phyloP scores from a whole-genome alignment of 768 basidiomycete genomes.

The Hysterangium stoloniferum region DNA sequence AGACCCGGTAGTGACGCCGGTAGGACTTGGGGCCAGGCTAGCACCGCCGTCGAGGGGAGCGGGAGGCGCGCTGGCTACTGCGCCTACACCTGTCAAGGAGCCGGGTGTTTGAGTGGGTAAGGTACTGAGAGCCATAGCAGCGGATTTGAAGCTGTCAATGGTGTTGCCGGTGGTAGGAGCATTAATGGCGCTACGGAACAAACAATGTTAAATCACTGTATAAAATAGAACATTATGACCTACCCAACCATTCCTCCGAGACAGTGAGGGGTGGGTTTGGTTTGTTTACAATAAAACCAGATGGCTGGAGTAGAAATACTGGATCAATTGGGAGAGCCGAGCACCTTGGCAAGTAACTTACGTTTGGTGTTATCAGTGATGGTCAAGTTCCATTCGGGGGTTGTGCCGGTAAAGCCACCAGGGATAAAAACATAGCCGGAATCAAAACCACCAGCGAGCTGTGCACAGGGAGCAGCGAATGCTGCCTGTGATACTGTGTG shows the following conservation, averaged over 20 bases:
- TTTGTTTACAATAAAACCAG: slow-evolving; percentile 55
- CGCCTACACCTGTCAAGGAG: slow-evolving; percentile 38
- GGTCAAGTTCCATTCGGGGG: slow-evolving; percentile 42
- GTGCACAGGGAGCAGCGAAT: slow-evolving; percentile 38
- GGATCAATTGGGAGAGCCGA: neutral
- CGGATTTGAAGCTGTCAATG: slow-evolving; percentile 28
- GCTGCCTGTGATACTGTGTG: slow-evolving; percentile 47
- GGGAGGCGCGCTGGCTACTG: slow-evolving; percentile 38
- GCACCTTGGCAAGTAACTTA: slow-evolving; percentile 20
- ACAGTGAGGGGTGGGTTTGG: slow-evolving; percentile 36
- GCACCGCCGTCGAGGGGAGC: slow-evolving; percentile 32
- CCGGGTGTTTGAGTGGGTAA: slow-evolving; percentile 32
- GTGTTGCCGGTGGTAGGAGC: slow-evolving; percentile 36
- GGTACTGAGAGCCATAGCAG: slow-evolving; percentile 25
- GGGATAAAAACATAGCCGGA: slow-evolving; percentile 44
- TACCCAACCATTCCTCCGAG: slow-evolving; percentile 29
- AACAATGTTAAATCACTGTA: neutral
- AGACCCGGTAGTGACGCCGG: slow-evolving; percentile 7
- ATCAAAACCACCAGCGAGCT: slow-evolving; percentile 41
- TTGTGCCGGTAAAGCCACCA: slow-evolving; percentile 15
- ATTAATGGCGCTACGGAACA: slow-evolving; percentile 37
- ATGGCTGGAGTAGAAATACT: slow-evolving; percentile 28
- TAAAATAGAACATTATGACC: neutral
- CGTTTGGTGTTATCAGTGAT: slow-evolving; percentile 40
- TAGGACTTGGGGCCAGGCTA: slow-evolving; percentile 15